Evolutionary conservation across 257 asterid genomes (phyloP).

Genomic region (Scutellaria baicalensis): DNA sequence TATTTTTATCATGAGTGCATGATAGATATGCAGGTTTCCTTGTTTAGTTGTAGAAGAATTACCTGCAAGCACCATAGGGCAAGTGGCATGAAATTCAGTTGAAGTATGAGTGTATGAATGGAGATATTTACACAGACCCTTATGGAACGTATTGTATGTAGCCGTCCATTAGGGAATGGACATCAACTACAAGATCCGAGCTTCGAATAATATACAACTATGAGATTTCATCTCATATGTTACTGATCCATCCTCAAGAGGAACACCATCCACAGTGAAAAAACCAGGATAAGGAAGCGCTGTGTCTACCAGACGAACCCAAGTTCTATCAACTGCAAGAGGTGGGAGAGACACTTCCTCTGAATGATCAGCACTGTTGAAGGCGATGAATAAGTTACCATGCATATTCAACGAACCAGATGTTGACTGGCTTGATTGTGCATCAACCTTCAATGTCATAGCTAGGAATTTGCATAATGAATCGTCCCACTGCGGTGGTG

Average conservation of each 20-base stretch:
- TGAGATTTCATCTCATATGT: conserved; percentile 67
- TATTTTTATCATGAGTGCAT: not conserved
- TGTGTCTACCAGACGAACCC: conserved; percentile 77
- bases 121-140: conserved; percentile 1
- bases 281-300: conserved; percentile 71
- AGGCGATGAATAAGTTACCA: conserved; percentile 62
- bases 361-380: conserved; percentile 48
- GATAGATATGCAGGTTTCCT: not conserved
- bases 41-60: not conserved
- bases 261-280: conserved; percentile 47
- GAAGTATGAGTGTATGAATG: not conserved
- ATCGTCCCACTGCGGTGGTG: conserved; percentile 72
- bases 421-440: conserved; percentile 1
- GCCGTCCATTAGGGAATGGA: not conserved
- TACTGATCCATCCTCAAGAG: conserved; percentile 29
- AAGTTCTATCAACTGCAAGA: conserved; percentile 30
- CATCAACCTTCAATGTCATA: conserved; percentile 53
- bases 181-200: conserved; percentile 25
- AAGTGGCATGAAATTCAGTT: not conserved
- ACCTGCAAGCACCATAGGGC: not conserved
- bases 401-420: conserved; percentile 6
- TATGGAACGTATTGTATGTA: not conserved
- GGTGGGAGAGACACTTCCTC: conserved; percentile 55
- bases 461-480: conserved; percentile 57
- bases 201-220: conserved; percentile 77